These are phyloP conservation scores for Auriculariales sp. DNA, from an alignment of 768 basidiomycete genomes.

Conservation along the genomic window DNA sequence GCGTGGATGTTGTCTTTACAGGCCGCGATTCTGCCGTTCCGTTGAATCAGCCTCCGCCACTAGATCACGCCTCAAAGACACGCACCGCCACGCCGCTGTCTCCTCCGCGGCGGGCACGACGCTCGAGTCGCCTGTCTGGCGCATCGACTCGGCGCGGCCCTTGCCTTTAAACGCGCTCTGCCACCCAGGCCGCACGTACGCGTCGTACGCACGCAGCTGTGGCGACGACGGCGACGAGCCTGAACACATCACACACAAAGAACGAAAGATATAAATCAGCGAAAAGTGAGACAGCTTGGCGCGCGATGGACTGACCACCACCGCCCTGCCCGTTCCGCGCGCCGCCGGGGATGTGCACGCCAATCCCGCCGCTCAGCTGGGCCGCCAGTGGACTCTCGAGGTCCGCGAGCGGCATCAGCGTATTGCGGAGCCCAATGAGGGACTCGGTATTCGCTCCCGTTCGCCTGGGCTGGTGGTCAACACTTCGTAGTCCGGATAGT, in stretches of 20 bases:
- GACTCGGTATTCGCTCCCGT: too few species aligned
- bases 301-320: too few species aligned
- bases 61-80: too few species aligned
- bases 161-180: constrained; percentile 33
- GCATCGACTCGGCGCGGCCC: not conserved
- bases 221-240: too few species aligned
- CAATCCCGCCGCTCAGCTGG: constrained; percentile 51
- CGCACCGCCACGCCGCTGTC: not conserved
- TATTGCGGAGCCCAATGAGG: constrained; percentile 37
- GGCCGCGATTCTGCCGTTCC: too few species aligned
- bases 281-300: too few species aligned
- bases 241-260: too few species aligned
- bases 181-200: constrained; percentile 62
- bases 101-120: not conserved
- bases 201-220: too few species aligned
- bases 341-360: constrained; percentile 29
- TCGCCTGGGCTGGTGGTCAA: too few species aligned
- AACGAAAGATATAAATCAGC: too few species aligned
- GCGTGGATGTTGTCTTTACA: constrained; percentile 37
- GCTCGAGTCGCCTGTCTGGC: constrained; percentile 8
- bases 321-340: not conserved
- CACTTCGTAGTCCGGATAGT: too few species aligned
- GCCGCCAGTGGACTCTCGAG: constrained; percentile 54
- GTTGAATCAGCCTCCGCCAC: too few species aligned
- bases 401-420: constrained; percentile 47